These are phyloP conservation scores for Castanea crenata DNA, from an alignment of 306 rosid species.

Conservation along the genomic window DNA sequence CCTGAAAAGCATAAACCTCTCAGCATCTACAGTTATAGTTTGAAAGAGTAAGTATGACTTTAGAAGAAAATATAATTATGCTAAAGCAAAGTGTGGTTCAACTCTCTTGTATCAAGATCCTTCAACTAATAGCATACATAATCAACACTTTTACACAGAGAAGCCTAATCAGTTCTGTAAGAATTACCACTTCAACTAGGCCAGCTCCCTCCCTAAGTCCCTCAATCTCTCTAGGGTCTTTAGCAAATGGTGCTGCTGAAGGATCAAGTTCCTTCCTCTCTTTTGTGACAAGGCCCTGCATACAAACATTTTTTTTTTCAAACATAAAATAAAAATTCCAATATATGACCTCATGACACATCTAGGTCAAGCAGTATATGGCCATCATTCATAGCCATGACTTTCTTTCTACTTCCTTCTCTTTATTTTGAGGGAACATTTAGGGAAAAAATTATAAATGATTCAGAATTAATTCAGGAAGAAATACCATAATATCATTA, in stretches of 20 bases:
- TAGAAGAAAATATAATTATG: constrained; percentile 7
- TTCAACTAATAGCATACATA: neutral
- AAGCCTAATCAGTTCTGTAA: constrained; percentile 23
- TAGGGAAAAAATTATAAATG: neutral
- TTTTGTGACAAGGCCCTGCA: constrained; percentile 92
- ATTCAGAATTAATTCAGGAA: neutral
- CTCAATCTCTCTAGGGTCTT: constrained; percentile 59
- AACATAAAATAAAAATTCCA: constrained; percentile 1
- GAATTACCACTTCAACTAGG: constrained; percentile 89
- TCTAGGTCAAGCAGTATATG: neutral
- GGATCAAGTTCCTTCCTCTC: constrained; percentile 79
- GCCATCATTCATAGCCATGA: neutral
- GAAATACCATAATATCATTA: neutral
- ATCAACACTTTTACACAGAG: neutral
- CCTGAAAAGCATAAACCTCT: constrained; percentile 46
- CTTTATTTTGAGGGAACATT: neutral
- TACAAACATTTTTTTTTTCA: constrained; percentile 13
- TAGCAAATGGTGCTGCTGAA: constrained; percentile 91
- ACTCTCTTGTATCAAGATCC: constrained; percentile 6
- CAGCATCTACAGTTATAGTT: constrained; percentile 18
- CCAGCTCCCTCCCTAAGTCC: constrained; percentile 89
- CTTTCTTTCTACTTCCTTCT: constrained; percentile 7
- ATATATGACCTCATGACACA: constrained; percentile 9
- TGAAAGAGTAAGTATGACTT: constrained; percentile 11
- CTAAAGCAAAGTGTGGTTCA: constrained; percentile 11